Evolutionary conservation across 176 grass and related monocot genomes (phyloP), one percentile per base, ranked within the genome.

Genomic region (Oryza brachyantha): DNA sequence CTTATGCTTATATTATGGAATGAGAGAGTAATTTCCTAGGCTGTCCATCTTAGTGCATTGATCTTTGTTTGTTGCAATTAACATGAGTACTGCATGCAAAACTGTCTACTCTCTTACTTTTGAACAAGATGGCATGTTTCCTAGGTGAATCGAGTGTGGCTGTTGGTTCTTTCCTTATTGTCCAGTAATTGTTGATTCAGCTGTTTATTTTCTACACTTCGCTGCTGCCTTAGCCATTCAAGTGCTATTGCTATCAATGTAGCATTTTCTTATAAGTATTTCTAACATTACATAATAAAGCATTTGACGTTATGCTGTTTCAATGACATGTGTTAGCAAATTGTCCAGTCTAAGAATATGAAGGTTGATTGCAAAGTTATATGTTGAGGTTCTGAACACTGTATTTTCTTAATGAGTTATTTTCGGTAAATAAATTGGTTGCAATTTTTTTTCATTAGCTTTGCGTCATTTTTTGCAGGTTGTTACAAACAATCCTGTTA

Each of bases 401-500:
- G 26, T 22, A 24, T 65, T 50, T 80, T 58, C 14, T 3, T 16
- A 36, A 10, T 7, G 9, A 64, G 22, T 55, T 39, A 22, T 74
- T 74, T 65, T 14, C 13, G 28, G 60, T n/a, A 26, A 82, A 7
- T 0, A 38, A 16, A 21, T 70, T 64, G 31, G 29, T 64, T 42
- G 55, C 42, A 59, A 71, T 10, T 41, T 8, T 45, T 54, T 42
- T 64, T 9, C 29, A 40, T 63, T 67, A 65, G 12, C 13, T 35
- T 34, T 66, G 13, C 31, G 29, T 19, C 28, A 21, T 81, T 73
- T 73, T 81, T 25, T 40, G 5, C 68, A 91, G 88, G 60, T 79
- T 29, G 28, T 16, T 73, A 24, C 83, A 77, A 86, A 50, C 71
- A 61, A 74, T 86, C 68, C 68, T 78, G 36, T 80, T 38, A 60